Evolutionary conservation across 2,329 filamentous ascomycete species (phyloP), one percentile per base, ranked within the genome.

Genomic region (Alternaria rosae): DNA sequence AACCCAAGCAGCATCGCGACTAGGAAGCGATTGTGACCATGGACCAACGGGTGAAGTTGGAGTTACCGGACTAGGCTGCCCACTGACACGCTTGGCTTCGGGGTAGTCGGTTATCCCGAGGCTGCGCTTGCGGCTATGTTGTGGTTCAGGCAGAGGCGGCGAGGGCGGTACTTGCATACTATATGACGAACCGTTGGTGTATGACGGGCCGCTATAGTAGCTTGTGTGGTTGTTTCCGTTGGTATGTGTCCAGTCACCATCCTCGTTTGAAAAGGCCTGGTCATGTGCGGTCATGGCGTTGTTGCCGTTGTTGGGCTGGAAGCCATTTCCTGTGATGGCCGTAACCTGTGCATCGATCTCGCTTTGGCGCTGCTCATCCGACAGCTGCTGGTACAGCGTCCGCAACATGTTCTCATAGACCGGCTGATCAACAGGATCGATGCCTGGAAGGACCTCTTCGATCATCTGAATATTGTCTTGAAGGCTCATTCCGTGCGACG

Each of bases 11-110:
- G 57, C 28, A 28, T 57, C 50, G 28, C 58, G 44, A 44, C 61
- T 57, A 38, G 59, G 50, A 38, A 58, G 57, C 7, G 55, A 35
- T 23, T 52, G 54, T 17, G 54, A 45, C 59, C 60, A 63, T n/a
- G 50, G 48, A 15, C 32, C 43, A n/a, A 20, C 61, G 8, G 72
- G 71, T 0, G 72, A 71, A 6, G 63, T 62, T 23, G 75, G 70
- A 4, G 70, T 72, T 6, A 59, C 43, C 1, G 71, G 72, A 28
- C 70, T 74, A 6, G 67, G 60, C 32, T 70, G 70, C 6, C 54
- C 41, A 55, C 72, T 77, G 50, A 67, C 51, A 42, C 72, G 70
- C 60, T 76, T 75, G 4, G 71, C 65, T 9, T 74, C 68, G 12
- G 71, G 68, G 28, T 55, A 59, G 11, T 70, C 66, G 26, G 58